A percentile compares a stretch with the other conserved stretches of the same genome.
Conservation (phyloP, 805 yeast species). For the Scheffersomyces amazonensis region DNA sequence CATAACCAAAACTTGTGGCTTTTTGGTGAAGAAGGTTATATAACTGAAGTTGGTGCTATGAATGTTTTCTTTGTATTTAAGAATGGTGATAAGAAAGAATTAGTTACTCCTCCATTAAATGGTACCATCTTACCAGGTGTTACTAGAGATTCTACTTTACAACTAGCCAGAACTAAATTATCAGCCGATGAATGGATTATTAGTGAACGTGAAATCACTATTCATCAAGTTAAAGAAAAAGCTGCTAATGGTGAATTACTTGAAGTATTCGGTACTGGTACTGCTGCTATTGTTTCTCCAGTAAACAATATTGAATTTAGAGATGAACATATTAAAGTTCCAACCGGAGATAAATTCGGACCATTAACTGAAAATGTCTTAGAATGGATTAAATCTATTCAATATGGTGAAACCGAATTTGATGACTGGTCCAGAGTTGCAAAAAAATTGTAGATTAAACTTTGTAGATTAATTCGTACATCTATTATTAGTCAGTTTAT, state of each 20-base stretch:
- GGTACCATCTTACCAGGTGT: constrained; percentile 98
- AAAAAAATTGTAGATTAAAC: constrained; percentile 7
- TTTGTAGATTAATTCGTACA: too few species aligned
- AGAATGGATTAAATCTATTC: constrained; percentile 84
- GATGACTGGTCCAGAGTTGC: constrained; percentile 49
- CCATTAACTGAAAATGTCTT: constrained; percentile 74
- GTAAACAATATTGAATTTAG: constrained; percentile 82
- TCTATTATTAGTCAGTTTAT: too few species aligned
- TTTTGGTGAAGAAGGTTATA: constrained; percentile 79
- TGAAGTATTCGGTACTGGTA: constrained; percentile 96
- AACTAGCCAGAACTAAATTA: constrained; percentile 73
- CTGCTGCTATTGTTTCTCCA: constrained; percentile 96
- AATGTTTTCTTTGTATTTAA: constrained; percentile 86
- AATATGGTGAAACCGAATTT: constrained; percentile 80
- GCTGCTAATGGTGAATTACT: constrained; percentile 79
- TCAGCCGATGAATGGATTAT: constrained; percentile 77
- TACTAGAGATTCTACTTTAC: constrained; percentile 84
- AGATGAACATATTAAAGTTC: constrained; percentile 71
- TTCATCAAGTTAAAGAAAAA: constrained; percentile 73
- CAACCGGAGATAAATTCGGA: constrained; percentile 82
- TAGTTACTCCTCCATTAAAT: constrained; percentile 94
- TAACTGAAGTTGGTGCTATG: constrained; percentile 98
- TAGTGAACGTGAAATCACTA: constrained; percentile 80
- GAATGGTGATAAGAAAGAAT: constrained; percentile 76
- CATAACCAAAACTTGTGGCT: constrained; percentile 96